Base-by-base conservation (phyloP, 2,329 filamentous ascomycete species). In the Cryphonectria naterciae region DNA sequence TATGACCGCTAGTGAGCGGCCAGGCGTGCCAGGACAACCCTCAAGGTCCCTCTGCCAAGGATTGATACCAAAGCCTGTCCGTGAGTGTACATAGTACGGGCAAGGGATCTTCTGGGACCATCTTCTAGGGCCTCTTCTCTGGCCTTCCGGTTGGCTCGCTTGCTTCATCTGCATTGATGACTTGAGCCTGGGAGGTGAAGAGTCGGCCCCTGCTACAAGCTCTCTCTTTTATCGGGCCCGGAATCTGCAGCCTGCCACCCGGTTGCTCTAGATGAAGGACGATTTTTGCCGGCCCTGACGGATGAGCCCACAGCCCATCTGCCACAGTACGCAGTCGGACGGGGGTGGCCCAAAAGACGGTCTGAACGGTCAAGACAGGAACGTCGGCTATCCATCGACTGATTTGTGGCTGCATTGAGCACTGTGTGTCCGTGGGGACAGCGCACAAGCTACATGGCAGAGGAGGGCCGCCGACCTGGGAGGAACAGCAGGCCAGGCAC, bases 361-460 rank as follows among this genome's bases (percentile, higher is more conserved):
- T 72, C 71, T 72, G 69, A 68, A 71, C 62, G 68, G 71, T 67
- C 70, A 64, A 65, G 66, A 65, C 66, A 66, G 71, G n/a, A 68
- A 68, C 65, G 66, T 65, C 68, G 66, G 65, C 54, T 58, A 32
- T 49, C 35, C 63, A 56, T 65, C 25, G 10, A 25, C 25, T 52
- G 37, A 28, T 39, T 39, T 52, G 49, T 52, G 28, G 25, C 56
- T 43, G 41, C 35, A 25, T 63, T 35, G 46, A 63, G 41, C 65
- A 70, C 65, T 67, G 65, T 70, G 71, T 68, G 69, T 49, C 46
- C 63, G 25, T 19, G 54, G n/a, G 39, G 35, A 54, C 32, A 62
- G 22, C 56, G 54, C 39, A 35, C 54, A 60, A 52, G 61, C 28
- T 56, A 28, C 52, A 56, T 15, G 28, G 52, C 5, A 56, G n/a